phyloP scores from a whole-genome alignment of 768 basidiomycete genomes.

The Hypholoma fasciculare region DNA sequence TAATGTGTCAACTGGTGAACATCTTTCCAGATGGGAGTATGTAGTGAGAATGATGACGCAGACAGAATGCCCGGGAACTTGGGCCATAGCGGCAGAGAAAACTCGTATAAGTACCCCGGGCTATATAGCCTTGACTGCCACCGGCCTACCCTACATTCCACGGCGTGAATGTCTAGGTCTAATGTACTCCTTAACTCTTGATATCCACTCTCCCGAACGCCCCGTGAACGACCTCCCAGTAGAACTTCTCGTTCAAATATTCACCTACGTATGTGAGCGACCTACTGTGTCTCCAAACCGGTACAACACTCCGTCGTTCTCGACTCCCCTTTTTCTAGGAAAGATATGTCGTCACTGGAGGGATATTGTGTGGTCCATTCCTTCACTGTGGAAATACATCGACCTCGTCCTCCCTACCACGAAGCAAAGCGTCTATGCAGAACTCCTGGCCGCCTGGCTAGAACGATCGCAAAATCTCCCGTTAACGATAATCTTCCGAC shows the following conservation, averaged over 20 bases:
- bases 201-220: background rate
- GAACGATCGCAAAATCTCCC: background rate
- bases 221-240: background rate
- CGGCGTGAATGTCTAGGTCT: no score
- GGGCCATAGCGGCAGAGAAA: no score
- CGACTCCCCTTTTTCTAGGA: constrained; percentile 8
- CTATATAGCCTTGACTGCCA: no score
- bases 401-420: constrained; percentile 6
- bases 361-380: constrained; percentile 6
- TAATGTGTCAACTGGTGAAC: no score
- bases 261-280: background rate
- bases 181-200: background rate
- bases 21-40: no score
- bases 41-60: no score
- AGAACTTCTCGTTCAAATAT: constrained; percentile 1
- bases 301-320: background rate
- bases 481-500: constrained; percentile 1
- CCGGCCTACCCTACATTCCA: no score
- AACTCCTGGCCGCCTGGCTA: constrained; percentile 2
- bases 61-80: no score
- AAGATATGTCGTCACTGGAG: constrained; percentile 11
- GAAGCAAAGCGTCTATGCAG: background rate
- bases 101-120: no score
- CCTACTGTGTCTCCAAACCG: no score
- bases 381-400: constrained; percentile 10